Percentiles rank a stretch among this genome's conserved stretches.
These are phyloP conservation scores for Coix lacrymajobi DNA, from an alignment of 176 grass and related monocot genomes.

Conservation along the genomic window DNA sequence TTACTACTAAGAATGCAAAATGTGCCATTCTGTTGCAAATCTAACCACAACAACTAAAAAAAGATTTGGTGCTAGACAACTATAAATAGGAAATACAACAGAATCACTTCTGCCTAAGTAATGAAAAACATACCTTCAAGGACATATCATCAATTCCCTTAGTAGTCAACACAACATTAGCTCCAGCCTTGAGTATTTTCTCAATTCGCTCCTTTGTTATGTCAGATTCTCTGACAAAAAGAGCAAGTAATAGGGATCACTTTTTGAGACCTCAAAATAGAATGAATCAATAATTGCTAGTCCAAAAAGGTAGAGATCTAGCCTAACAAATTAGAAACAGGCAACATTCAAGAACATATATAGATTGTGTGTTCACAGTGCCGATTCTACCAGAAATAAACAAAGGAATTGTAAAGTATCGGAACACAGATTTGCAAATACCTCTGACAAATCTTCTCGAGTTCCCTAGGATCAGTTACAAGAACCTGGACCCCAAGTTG, in stretches of 20 bases:
- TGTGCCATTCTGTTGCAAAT: too few relatives aligned
- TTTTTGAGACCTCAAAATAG: neutral
- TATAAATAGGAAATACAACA: neutral
- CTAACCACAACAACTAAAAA: too few relatives aligned
- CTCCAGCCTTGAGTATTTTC: slow-evolving; percentile 76
- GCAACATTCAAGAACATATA: neutral
- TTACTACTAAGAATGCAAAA: too few relatives aligned
- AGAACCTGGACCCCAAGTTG: slow-evolving; percentile 88
- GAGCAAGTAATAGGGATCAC: neutral
- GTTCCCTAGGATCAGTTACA: slow-evolving; percentile 83
- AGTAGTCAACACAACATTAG: slow-evolving; percentile 81
- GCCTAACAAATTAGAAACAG: neutral
- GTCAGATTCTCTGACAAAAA: slow-evolving; percentile 63
- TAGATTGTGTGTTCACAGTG: neutral
- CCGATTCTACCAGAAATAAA: neutral
- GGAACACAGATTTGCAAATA: neutral
- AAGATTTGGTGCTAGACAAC: neutral
- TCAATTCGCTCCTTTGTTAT: slow-evolving; percentile 90
- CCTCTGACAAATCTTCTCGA: slow-evolving; percentile 87
- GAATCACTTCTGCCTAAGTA: neutral
- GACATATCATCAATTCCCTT: slow-evolving; percentile 99
- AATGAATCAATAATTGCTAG: neutral
- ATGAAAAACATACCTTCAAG: slow-evolving; percentile 53
- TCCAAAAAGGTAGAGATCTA: neutral
- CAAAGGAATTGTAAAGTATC: neutral